Percentiles rank a stretch among this genome's conserved stretches.
These are phyloP conservation scores for Myxozyma nipponensis DNA, from an alignment of 805 yeast species.

Conservation along the genomic window DNA sequence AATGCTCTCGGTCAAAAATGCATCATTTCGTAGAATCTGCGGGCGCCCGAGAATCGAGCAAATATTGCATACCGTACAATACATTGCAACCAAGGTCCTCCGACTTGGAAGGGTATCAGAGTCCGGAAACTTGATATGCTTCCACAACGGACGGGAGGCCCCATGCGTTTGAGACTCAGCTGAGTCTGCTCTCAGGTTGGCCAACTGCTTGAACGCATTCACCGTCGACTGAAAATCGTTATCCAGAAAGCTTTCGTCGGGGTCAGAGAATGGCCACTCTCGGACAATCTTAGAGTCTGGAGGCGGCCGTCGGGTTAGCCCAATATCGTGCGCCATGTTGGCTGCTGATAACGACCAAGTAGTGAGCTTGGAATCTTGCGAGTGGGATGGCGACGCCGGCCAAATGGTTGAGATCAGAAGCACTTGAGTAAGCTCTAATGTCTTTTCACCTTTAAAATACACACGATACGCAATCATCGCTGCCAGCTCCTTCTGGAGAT, in stretches of 20 bases:
- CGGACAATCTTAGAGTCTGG: background rate
- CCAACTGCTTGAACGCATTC: background rate
- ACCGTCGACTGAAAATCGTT: background rate
- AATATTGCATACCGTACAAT: background rate
- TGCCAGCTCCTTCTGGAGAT: conserved; percentile 4
- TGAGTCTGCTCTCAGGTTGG: background rate
- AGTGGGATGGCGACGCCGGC: conserved; percentile 3
- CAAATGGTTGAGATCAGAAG: conserved; percentile 9
- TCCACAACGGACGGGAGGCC: background rate
- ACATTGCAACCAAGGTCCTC: background rate
- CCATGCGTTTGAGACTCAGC: background rate
- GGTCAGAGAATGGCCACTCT: background rate
- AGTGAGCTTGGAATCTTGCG: conserved; percentile 2
- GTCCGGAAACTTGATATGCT: background rate
- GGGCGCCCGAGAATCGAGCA: background rate
- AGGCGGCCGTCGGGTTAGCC: background rate
- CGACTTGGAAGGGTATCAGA: background rate
- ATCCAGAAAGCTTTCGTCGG: background rate
- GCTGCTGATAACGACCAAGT: conserved; percentile 8
- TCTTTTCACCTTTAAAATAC: conserved; percentile 5
- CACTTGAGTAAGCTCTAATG: conserved; percentile 8
- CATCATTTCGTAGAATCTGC: background rate
- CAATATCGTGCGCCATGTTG: conserved; percentile 8
- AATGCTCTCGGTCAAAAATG: background rate
- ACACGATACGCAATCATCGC: conserved; percentile 11